Percentiles rank a stretch among this genome's conserved stretches.
Conservation (phyloP, 306 rosid species). For the Benincasa hispida region DNA sequence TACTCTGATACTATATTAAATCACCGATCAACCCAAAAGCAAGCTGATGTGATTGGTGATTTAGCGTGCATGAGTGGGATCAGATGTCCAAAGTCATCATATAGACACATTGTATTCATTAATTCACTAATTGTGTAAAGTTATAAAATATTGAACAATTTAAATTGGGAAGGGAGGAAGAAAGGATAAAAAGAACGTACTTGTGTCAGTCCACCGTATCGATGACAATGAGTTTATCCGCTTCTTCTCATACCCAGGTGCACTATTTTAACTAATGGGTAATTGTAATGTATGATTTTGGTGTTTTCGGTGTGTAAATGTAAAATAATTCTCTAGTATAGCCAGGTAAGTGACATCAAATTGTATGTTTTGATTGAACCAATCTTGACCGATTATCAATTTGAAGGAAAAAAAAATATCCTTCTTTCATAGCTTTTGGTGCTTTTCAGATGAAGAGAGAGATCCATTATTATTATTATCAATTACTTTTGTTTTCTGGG, state of each 20-base stretch:
- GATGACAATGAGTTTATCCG: background rate
- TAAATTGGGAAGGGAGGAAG: background rate
- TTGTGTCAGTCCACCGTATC: background rate
- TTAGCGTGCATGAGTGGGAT: background rate
- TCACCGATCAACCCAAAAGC: too few relatives aligned
- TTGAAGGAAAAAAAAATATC: background rate
- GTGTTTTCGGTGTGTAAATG: background rate
- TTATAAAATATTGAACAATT: background rate
- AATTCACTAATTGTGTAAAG: background rate
- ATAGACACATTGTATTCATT: background rate
- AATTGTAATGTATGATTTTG: background rate
- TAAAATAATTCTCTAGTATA: background rate
- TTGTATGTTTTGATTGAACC: background rate
- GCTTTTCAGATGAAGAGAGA: background rate
- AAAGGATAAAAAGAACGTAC: background rate
- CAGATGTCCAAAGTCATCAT: background rate
- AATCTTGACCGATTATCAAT: background rate
- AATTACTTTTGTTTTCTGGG: background rate
- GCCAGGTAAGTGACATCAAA: background rate
- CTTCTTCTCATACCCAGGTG: background rate
- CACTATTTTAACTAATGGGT: background rate
- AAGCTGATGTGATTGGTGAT: too few relatives aligned
- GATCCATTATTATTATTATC: background rate
- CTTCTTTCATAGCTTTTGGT: background rate
- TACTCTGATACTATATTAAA: too few relatives aligned